Conservation (phyloP, 2,329 filamentous ascomycete species). For the Chaetomiaceae sp. region DNA sequence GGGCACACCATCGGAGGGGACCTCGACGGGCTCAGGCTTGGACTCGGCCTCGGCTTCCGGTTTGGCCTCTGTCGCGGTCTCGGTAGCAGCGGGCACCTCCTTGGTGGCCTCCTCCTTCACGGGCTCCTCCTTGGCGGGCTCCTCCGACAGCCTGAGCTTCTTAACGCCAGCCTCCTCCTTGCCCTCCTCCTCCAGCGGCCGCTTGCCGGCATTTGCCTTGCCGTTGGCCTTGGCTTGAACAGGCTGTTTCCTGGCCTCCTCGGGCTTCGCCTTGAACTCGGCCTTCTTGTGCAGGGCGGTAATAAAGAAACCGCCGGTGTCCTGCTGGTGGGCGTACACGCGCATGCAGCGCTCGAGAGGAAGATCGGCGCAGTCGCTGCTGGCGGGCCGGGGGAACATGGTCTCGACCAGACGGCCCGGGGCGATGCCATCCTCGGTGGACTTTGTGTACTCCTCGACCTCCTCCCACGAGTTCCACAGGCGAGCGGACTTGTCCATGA, state of each 20-base stretch:
- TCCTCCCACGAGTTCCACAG: slow-evolving; percentile 81
- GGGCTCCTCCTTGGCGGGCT: slow-evolving; percentile 10
- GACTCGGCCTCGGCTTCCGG: slow-evolving; percentile 6
- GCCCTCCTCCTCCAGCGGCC: slow-evolving; percentile 31
- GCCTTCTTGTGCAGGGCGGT: slow-evolving; percentile 86
- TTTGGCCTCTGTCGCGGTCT: slow-evolving; percentile 2
- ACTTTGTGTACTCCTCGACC: slow-evolving; percentile 64
- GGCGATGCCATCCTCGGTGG: slow-evolving; percentile 52
- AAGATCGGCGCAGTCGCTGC: slow-evolving; percentile 54
- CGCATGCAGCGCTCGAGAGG: slow-evolving; percentile 88
- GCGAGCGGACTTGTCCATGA: slow-evolving; percentile 80
- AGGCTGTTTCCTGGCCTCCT: slow-evolving; percentile 49
- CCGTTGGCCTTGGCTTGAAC: slow-evolving; percentile 22
- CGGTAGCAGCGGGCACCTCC: slow-evolving; percentile 10
- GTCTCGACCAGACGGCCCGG: slow-evolving; percentile 68
- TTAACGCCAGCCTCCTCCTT: slow-evolving; percentile 36
- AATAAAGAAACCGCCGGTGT: slow-evolving; percentile 97
- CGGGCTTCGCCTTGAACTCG: slow-evolving; percentile 75
- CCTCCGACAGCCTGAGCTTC: slow-evolving; percentile 38
- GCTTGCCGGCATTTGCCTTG: slow-evolving; percentile 31
- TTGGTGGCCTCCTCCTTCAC: slow-evolving; percentile 14
- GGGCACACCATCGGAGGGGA: neutral
- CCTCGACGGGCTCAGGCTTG: slow-evolving; percentile 17
- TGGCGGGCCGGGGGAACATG: slow-evolving; percentile 72
- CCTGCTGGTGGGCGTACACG: slow-evolving; percentile 90